phyloP scores from a whole-genome alignment of 2,329 filamentous ascomycete genomes.

The Fusarium coicis region DNA sequence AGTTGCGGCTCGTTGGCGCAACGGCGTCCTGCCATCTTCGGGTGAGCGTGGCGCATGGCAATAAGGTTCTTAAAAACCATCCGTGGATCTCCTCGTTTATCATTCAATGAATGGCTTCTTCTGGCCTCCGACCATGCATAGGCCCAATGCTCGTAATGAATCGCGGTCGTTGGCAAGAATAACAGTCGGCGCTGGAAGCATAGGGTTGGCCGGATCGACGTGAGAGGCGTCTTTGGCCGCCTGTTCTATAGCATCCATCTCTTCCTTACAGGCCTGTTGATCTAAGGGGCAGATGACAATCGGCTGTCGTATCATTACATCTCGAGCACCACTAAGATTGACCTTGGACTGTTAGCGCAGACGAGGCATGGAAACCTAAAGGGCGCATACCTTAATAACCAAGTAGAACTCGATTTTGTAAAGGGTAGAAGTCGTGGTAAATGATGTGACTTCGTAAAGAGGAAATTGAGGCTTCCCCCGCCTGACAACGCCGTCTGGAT shows the following conservation, averaged over 20 bases:
- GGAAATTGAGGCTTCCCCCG: slow-evolving; percentile 89
- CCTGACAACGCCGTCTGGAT: slow-evolving; percentile 87
- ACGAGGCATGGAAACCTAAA: neutral
- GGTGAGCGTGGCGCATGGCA: slow-evolving; percentile 19
- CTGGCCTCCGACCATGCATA: slow-evolving; percentile 71
- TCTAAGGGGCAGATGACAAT: slow-evolving; percentile 97
- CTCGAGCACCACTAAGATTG: slow-evolving; percentile 85
- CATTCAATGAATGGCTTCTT: slow-evolving; percentile 75
- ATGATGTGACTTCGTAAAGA: slow-evolving; percentile 86
- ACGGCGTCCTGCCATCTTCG: slow-evolving; percentile 12
- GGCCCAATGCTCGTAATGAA: slow-evolving; percentile 68
- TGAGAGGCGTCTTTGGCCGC: slow-evolving; percentile 91
- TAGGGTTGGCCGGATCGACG: slow-evolving; percentile 88
- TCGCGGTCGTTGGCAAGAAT: slow-evolving; percentile 80
- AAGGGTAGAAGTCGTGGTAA: slow-evolving; percentile 91
- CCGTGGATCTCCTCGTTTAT: slow-evolving; percentile 15
- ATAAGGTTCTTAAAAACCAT: slow-evolving; percentile 29
- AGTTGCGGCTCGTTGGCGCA: slow-evolving; percentile 24
- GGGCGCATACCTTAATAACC: slow-evolving; percentile 80
- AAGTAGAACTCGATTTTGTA: slow-evolving; percentile 99
- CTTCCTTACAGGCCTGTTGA: slow-evolving; percentile 94
- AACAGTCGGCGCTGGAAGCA: slow-evolving; percentile 88
- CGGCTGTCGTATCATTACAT: slow-evolving; percentile 88
- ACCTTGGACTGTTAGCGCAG: slow-evolving; percentile 66
- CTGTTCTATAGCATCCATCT: slow-evolving; percentile 98